Evolutionary conservation across 1,284 basidiomycete genomes (phyloP).

Genomic region (Thelephora terrestris): DNA sequence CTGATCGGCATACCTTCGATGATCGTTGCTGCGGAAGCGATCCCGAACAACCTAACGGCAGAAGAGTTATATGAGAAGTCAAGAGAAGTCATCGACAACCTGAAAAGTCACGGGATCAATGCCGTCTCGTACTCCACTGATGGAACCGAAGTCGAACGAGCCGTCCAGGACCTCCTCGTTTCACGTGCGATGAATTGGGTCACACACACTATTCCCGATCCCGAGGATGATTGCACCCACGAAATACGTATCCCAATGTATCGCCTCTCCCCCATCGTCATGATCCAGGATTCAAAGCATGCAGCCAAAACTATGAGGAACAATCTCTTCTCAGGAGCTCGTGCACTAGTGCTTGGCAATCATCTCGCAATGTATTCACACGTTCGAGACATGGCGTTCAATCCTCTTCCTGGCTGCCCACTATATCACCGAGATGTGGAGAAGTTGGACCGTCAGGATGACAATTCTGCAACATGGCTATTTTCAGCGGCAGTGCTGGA

Average conservation of each 20-base stretch:
- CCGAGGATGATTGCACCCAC: too few species aligned
- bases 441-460: too few species aligned
- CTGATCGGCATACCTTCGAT: slow-evolving; percentile 17
- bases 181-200: neutral
- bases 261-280: slow-evolving; percentile 12
- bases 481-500: slow-evolving; percentile 23
- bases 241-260: slow-evolving; percentile 10
- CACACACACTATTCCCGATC: too few species aligned
- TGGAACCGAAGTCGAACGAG: slow-evolving; percentile 16
- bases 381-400: slow-evolving; percentile 3
- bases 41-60: slow-evolving; percentile 13
- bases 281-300: slow-evolving; percentile 25
- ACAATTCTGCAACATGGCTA: slow-evolving; percentile 24
- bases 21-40: slow-evolving; percentile 19
- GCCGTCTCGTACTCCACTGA: slow-evolving; percentile 12
- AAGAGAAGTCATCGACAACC: slow-evolving; percentile 4
- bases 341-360: slow-evolving; percentile 16
- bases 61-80: slow-evolving; percentile 8
- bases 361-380: slow-evolving; percentile 1
- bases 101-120: slow-evolving; percentile 2
- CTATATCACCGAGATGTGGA: slow-evolving; percentile 25
- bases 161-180: slow-evolving; percentile 9
- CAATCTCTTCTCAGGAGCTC: slow-evolving; percentile 18
- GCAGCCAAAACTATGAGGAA: slow-evolving; percentile 22
- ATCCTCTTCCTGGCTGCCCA: slow-evolving; percentile 12